These are phyloP conservation scores for Rosa lucieae DNA, from an alignment of 306 rosid genomes.

Conservation along the genomic window DNA sequence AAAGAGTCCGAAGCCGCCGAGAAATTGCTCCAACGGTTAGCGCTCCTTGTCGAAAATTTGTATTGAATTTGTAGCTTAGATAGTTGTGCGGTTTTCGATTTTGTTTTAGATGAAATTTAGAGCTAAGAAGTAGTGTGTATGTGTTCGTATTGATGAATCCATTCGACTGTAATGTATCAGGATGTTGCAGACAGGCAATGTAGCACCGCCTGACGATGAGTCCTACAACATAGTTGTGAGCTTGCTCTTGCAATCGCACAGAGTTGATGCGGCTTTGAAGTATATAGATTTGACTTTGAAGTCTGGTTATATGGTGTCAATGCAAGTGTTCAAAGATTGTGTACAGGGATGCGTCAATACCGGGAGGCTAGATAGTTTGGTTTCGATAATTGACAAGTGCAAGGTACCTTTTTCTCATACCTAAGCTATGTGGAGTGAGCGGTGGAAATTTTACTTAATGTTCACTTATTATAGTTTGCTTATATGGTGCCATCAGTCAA, in stretches of 20 bases:
- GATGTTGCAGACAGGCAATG: conserved; percentile 81
- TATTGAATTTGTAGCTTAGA: not conserved
- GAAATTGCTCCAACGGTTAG: conserved; percentile 74
- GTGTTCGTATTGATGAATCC: conserved; percentile 4
- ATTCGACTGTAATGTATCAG: conserved; percentile 45
- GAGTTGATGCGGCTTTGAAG: conserved; percentile 68
- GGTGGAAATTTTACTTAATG: conserved; percentile 21
- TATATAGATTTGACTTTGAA: conserved; percentile 69
- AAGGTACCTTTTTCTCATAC: conserved; percentile 46
- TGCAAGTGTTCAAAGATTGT: conserved; percentile 54
- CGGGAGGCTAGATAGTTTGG: conserved; percentile 75
- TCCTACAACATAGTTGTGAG: conserved; percentile 74
- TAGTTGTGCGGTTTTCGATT: not conserved
- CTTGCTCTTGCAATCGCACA: conserved; percentile 55
- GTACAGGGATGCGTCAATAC: conserved; percentile 49
- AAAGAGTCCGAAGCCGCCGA: conserved; percentile 61
- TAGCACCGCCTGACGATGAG: conserved; percentile 71
- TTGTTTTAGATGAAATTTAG: not conserved
- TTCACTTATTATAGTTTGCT: conserved; percentile 25
- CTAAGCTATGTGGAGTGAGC: conserved; percentile 5
- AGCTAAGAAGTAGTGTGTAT: not conserved
- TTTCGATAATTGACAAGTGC: conserved; percentile 77
- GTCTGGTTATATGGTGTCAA: conserved; percentile 63
- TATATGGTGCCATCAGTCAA: conserved; percentile 52
- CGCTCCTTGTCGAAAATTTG: conserved; percentile 18